Base-by-base conservation (phyloP, 495 filamentous ascomycete genomes). In the Penicillium ochrochloron region DNA sequence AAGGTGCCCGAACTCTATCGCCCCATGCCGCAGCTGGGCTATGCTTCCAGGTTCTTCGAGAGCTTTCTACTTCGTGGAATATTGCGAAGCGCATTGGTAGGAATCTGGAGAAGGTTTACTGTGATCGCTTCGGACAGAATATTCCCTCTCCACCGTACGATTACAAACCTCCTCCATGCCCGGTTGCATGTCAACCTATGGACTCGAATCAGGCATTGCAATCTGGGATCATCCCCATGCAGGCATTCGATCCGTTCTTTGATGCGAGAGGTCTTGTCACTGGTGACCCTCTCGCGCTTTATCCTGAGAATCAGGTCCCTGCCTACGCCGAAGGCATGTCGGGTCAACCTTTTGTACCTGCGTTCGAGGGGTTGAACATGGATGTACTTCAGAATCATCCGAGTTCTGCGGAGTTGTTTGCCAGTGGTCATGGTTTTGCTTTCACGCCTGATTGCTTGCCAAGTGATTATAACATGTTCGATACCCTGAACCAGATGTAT, bases 401-500 rank as follows among this genome's bases (percentile, higher is more conserved):
- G 1, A 62, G 56, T 19, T 64, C 61, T 3, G 57, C 62, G 33
- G 70, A 73, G n/a, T 33, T 64, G 4, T 71, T 73, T 64, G 64
- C 60, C 2, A 61, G 68, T 39, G 70, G 66, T 55, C 61, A 68
- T 21, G 70, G 70, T 17, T 69, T 66, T 65, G 70, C 70, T 1
- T 73, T 73, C 46, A 64, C 66, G 5, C 64, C 66, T 3, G 68
- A 73, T 41, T 69, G 55, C 46, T 60, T 71, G 11, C 71, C 71
- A 7, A 73, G 71, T 23, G 71, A 73, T 44, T 73, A 73, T 44
- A 73, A 69, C 51, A 73, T 73, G 64, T 73, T 71, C 51, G 68
- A 71, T 57, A 71, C 70, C 1, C 59, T 73, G 52, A 71, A 69
- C 41, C 71, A 73, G 25, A 69, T 69, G 64, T 71, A 73, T 54